Evolutionary conservation across 2,329 filamentous ascomycete genomes (phyloP), one percentile per base, ranked within the genome.

Genomic region (Colletotrichum sp.): DNA sequence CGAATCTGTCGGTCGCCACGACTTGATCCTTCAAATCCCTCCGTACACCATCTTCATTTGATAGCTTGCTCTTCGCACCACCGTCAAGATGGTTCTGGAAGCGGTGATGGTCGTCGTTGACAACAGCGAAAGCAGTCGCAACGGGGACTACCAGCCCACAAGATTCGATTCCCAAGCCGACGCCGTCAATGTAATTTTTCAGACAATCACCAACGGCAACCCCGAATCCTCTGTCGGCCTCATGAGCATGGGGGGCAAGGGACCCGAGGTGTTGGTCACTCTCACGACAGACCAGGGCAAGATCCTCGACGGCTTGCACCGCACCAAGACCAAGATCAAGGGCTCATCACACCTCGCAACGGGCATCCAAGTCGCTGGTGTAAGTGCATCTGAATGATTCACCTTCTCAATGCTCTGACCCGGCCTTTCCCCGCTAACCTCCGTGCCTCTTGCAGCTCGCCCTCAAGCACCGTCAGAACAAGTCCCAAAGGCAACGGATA

Each of bases 101-200:
- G 98, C 97, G 88, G 98, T 98, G 78, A 99, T 99, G 96, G 95
- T 99, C 86, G 93, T 99, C 91, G 95, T 99, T 83, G 97, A 99
- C 91, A 99, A 99, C 91, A 98, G 96, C 89, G 97, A 99, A 89
- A 96, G 94, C 88, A 98, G 95, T 89, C 93, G 97, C 84, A 99
- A 99, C 87, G 97, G 98, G 84, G 97, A 99, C 86, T 91, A 90
- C 85, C 94, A 95, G 83, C 96, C 97, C 75, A 98, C 96, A 80
- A 93, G 97, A 86, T 99, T 96, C 90, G 96, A 98, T 87, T 96
- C 97, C 81, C 97, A 99, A 90, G 91, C 95, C 80, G 97, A 99
- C 86, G 96, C 96, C 72, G 95, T 98, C 82, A 97, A 95, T 86
- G 93, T 98, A 82, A 94, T 99, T 82, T 99, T 99, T 89, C 95